A percentile compares a stretch with the other conserved stretches of the same genome.
These are phyloP conservation scores for Ophiostoma tasmaniense DNA, from an alignment of 2,329 filamentous ascomycete genomes.

Conservation along the genomic window DNA sequence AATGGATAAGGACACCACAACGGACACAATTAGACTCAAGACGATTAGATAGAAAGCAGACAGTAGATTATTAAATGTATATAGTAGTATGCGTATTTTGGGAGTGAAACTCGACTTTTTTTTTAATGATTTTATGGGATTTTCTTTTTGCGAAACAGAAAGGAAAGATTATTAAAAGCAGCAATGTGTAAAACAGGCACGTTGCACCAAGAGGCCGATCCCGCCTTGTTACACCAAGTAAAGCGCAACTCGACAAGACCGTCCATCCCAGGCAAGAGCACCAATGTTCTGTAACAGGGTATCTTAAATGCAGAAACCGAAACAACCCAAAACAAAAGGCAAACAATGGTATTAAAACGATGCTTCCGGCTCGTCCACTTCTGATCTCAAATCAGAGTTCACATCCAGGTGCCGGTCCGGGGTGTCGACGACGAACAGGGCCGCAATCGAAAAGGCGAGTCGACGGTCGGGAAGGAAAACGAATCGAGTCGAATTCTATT, in stretches of 20 bases:
- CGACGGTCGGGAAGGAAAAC: neutral
- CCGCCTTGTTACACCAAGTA: neutral
- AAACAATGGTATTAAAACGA: constrained; percentile 14
- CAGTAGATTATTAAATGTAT: constrained; percentile 13
- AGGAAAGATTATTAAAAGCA: constrained; percentile 7
- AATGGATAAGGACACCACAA: no score
- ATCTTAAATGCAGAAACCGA: constrained; percentile 45
- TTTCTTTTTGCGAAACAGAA: constrained; percentile 7
- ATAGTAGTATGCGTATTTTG: constrained; percentile 4
- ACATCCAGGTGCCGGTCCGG: constrained; percentile 8
- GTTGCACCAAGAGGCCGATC: neutral
- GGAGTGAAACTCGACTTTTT: constrained; percentile 5
- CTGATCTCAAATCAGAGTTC: constrained; percentile 4
- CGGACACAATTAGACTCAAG: neutral
- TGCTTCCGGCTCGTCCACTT: constrained; percentile 16
- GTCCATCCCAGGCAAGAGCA: neutral
- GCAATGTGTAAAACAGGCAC: neutral
- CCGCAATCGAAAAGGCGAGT: neutral
- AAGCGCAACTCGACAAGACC: neutral
- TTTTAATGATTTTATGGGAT: neutral
- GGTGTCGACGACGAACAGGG: neutral
- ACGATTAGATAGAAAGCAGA: neutral
- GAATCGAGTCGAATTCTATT: neutral
- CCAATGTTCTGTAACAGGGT: constrained; percentile 19
- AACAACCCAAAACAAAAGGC: constrained; percentile 29